These are phyloP conservation scores for Adiantum capillusveneris DNA, from an alignment of 75 land plant species.

Conservation along the genomic window DNA sequence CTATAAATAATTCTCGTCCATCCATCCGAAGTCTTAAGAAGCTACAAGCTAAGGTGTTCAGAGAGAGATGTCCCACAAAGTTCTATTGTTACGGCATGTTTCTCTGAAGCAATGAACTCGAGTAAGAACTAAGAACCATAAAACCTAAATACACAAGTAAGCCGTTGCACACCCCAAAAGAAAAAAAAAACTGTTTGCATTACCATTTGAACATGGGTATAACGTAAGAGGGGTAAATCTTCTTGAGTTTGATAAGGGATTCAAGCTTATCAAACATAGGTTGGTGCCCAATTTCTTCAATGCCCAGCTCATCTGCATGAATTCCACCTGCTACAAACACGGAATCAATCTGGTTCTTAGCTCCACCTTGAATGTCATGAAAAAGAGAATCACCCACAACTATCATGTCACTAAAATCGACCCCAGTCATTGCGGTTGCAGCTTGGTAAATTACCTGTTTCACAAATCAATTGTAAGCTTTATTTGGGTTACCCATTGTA, in stretches of 20 bases:
- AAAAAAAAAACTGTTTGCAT: no score
- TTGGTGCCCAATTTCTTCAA: conserved; percentile 41
- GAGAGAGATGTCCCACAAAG: no score
- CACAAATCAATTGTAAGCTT: not conserved
- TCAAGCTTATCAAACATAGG: conserved; percentile 34
- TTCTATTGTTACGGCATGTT: no score
- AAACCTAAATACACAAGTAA: no score
- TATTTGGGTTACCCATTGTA: not conserved
- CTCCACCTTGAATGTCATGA: conserved; percentile 81
- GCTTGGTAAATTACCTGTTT: conserved; percentile 63
- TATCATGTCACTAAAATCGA: conserved; percentile 46
- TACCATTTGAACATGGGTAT: conserved; percentile 69
- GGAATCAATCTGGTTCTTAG: conserved; percentile 53
- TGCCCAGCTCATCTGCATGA: conserved; percentile 70
- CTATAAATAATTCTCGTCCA: no score
- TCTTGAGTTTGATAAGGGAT: conserved; percentile 29
- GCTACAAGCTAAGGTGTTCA: no score
- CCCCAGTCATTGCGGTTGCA: conserved; percentile 49
- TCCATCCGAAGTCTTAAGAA: no score
- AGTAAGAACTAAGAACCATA: no score
- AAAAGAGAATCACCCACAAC: conserved; percentile 83
- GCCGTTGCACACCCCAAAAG: no score
- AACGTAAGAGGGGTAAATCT: conserved; percentile 51
- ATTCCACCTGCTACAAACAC: conserved; percentile 71
- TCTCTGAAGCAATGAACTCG: no score